Evolutionary conservation across 768 basidiomycete species (phyloP), one percentile per base, ranked within the genome.

Genomic region (Lyophyllum atratum): DNA sequence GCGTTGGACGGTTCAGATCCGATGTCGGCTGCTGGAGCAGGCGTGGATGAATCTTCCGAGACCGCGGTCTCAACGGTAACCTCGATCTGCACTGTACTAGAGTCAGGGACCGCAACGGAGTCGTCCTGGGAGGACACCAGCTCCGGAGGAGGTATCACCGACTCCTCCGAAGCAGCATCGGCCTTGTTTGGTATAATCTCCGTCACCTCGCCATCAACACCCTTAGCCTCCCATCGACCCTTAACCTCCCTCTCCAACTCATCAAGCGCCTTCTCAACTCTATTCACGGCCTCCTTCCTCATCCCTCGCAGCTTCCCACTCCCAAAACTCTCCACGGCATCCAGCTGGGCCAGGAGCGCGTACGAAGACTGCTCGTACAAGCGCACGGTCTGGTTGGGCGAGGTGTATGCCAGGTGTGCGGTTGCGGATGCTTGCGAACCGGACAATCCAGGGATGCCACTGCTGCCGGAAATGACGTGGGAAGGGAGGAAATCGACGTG

Each of bases 311-410:
- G 72, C 8, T 66, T 73, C 24, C 74, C 74, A 58, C 85, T 82
- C 3, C 89, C 89, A 48, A 74, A 77, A 59, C 85, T 86, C 28
- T 85, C 79, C 26, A 91, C 75, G 0, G 75, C 77, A 63, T 91
- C 89, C 25, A 90, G 75, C 57, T 78, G 74, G 11, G 75, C 64
- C n/a, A 92, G 70, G 24, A 92, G 74, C 37, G 75, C 70, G 50
- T 76, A 76, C n/a, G 90, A 71, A 19, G 80, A 77, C 61, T 89
- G 79, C 60, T 86, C 82, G 69, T 87, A 85, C 59, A 76, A 79
- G 52, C 84, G 84, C 34, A 90, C 72, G 0, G 84, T 79, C 21
- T 82, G 79, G 67, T 90, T 91, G 47, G 66, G 70, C 11, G 81
- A 62, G 24, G 82, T 84, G 74, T 81, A 89, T 4, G 82, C 75